Evolutionary conservation across 1,284 basidiomycete genomes (phyloP), one percentile per base, ranked within the genome.

Genomic region (Malassezia globosa): DNA sequence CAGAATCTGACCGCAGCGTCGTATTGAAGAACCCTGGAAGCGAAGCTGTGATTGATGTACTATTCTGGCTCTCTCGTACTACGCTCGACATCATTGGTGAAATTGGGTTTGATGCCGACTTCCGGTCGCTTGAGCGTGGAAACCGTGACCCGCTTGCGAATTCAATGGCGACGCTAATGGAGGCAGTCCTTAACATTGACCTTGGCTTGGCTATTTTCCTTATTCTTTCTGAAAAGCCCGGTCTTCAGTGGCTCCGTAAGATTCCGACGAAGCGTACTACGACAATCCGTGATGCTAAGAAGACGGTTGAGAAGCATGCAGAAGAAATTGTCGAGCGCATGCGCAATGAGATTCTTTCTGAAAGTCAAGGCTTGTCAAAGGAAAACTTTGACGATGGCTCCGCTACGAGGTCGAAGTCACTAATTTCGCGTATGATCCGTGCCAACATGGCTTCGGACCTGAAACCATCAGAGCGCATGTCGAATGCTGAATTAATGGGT

Each of bases 401-500:
- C 7, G 19, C 18, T 27, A 18, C 39, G 3, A 31, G 29, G 16
- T 37, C 46, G 40, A 54, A 48, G 46, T 48, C 51, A 34, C 29
- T 48, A 4, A 38, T 54, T 13, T 48, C 40, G 5, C 45, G 50
- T 29, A 64, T 69, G 63, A 65, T 69, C 51, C 55, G 64, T 21
- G 63, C 64, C 16, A 66, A 69, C 50, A 66, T 71, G 66, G 60
- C 64, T 1, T 51, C 46, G 13, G 68, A 64, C 43, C 54, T 71
- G 4, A 42, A 40, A 16, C 36, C 39, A 2, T 73, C 74, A 0
- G 78, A 83, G 63, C 75, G 75, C 19, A 77, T 87, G 75, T 77
- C 78, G 7, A 77, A 80, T 36, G 73, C 76, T 13, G 83, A 87
- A 61, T 79, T 83, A 3, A 73, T 82, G 22, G 82, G 79, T 50